phyloP scores from a whole-genome alignment of 2,329 filamentous ascomycete species.

The Phyllosticta paracitricarpa region DNA sequence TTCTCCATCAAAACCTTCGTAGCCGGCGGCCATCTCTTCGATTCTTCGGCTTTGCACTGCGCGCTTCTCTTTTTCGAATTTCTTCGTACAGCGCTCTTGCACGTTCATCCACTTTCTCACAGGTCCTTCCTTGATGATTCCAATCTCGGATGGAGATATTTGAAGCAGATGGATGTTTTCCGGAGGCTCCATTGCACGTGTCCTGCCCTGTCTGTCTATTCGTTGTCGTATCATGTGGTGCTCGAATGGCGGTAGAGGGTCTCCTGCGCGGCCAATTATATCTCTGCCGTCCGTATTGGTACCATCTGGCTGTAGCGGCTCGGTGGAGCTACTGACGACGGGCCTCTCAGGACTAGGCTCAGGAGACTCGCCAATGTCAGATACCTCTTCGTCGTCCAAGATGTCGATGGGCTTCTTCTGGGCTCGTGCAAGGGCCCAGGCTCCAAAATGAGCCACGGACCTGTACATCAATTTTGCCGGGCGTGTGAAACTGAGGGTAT shows the following conservation, averaged over 20 bases:
- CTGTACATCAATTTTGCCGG: conserved; percentile 96
- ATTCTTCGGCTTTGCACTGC: conserved; percentile 64
- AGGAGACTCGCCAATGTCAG: conserved; percentile 55
- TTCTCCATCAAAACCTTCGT: conserved; percentile 62
- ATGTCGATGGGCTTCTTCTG: conserved; percentile 76
- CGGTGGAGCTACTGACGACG: conserved; percentile 11
- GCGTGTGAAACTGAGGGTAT: conserved; percentile 90
- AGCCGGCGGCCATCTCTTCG: conserved; percentile 57
- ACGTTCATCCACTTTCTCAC: conserved; percentile 73
- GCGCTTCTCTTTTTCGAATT: conserved; percentile 58
- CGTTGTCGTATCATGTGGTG: conserved; percentile 88
- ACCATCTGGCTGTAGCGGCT: conserved; percentile 11
- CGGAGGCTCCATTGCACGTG: conserved; percentile 56
- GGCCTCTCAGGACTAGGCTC: neutral
- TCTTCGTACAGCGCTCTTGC: conserved; percentile 63
- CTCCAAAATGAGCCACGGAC: conserved; percentile 83
- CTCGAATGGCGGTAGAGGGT: conserved; percentile 68
- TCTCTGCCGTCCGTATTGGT: neutral
- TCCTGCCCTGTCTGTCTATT: conserved; percentile 66
- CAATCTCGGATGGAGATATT: conserved; percentile 56
- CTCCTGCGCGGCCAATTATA: conserved; percentile 70
- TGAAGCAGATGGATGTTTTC: conserved; percentile 57
- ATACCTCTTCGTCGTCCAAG: conserved; percentile 65
- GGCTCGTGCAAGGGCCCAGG: conserved; percentile 77
- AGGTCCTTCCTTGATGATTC: conserved; percentile 68